Evolutionary conservation across 2,329 filamentous ascomycete genomes (phyloP).

Genomic region (Pleomassaria siparia): DNA sequence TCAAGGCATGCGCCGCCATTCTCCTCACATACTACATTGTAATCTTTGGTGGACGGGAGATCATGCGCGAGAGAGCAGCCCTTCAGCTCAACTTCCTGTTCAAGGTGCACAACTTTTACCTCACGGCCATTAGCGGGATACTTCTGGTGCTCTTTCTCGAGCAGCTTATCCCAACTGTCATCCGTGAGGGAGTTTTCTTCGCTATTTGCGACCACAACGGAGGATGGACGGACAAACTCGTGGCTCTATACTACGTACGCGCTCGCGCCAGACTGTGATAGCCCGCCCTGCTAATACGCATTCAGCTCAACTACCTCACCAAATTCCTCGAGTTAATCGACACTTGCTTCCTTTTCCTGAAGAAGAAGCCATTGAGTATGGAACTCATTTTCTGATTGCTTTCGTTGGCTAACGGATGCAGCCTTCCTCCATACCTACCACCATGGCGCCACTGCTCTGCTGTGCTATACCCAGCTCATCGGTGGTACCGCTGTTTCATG

Average conservation of each 20-base stretch:
- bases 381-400: slow-evolving; percentile 4
- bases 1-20: slow-evolving; percentile 78
- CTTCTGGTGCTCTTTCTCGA: slow-evolving; percentile 86
- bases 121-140: slow-evolving; percentile 80
- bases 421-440: slow-evolving; percentile 99
- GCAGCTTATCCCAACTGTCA: slow-evolving; percentile 83
- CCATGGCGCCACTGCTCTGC: slow-evolving; percentile 92
- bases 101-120: slow-evolving; percentile 94
- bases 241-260: slow-evolving; percentile 95
- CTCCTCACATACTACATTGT: slow-evolving; percentile 88
- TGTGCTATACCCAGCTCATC: slow-evolving; percentile 97
- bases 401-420: slow-evolving; percentile 42
- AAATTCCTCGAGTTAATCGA: slow-evolving; percentile 96
- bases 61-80: slow-evolving; percentile 84
- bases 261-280: not conserved
- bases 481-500: slow-evolving; percentile 92
- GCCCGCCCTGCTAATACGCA: not conserved
- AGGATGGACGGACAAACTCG: slow-evolving; percentile 91
- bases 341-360: slow-evolving; percentile 95
- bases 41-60: slow-evolving; percentile 88
- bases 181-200: slow-evolving; percentile 80
- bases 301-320: slow-evolving; percentile 92
- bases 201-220: slow-evolving; percentile 80
- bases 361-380: slow-evolving; percentile 96
- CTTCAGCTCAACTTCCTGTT: slow-evolving; percentile 88